phyloP scores from a whole-genome alignment of 2,329 filamentous ascomycete genomes.

The Escovopsis weberi region DNA sequence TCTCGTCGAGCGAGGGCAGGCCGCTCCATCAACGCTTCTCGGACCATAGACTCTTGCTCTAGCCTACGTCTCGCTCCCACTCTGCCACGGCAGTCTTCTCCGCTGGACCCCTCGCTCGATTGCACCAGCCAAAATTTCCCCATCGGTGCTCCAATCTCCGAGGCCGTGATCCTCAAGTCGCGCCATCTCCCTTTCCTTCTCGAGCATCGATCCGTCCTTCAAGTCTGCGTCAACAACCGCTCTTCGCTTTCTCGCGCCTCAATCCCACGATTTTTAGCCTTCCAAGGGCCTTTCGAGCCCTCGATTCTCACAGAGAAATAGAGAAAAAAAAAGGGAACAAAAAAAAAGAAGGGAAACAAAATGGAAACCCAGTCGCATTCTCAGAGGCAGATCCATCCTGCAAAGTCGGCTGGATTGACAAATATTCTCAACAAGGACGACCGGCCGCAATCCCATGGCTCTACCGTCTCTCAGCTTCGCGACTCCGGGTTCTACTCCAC shows the following conservation, averaged over 20 bases:
- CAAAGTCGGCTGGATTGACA: constrained; percentile 22
- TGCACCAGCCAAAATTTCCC: no score
- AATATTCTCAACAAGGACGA: constrained; percentile 26
- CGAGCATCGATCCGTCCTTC: no score
- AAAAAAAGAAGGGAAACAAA: not conserved
- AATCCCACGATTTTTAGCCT: no score
- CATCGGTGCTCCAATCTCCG: no score
- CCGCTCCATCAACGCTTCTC: constrained; percentile 5
- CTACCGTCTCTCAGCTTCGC: constrained; percentile 19
- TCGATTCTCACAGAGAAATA: no score
- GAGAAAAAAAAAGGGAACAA: not conserved
- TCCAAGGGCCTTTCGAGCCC: no score
- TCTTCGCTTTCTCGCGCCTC: no score
- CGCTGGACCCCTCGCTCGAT: no score
- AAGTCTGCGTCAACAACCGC: not conserved
- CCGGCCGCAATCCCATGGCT: constrained; percentile 12
- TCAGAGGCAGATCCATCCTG: constrained; percentile 6
- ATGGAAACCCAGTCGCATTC: constrained; percentile 10
- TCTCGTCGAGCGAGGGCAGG: constrained; percentile 4
- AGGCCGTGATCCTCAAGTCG: not conserved
- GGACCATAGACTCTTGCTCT: constrained; percentile 1
- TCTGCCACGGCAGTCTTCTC: no score
- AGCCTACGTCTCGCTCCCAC: constrained; percentile 4
- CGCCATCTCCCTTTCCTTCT: not conserved
- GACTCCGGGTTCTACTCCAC: constrained; percentile 32